These are phyloP conservation scores for Oenanthe sinensis DNA, from an alignment of 129 eudicot species.

Conservation along the genomic window DNA sequence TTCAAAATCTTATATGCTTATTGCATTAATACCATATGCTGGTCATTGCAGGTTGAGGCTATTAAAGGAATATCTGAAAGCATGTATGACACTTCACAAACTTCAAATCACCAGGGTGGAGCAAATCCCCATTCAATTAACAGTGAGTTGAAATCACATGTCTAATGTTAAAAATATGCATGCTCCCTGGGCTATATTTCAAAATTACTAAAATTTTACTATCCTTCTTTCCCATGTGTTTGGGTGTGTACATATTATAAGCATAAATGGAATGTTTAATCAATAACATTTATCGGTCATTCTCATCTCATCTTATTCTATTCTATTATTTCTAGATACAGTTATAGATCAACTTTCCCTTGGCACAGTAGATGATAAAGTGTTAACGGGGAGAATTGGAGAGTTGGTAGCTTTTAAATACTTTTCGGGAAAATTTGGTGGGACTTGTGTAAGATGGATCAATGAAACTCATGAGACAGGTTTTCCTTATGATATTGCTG, in stretches of 20 bases:
- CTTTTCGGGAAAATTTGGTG: slow-evolving; percentile 30
- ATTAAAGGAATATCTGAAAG: slow-evolving; percentile 82
- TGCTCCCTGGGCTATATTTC: background rate
- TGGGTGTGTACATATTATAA: background rate
- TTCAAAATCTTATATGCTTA: background rate
- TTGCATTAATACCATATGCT: background rate
- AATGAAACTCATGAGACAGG: slow-evolving; percentile 67
- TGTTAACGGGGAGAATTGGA: slow-evolving; percentile 61
- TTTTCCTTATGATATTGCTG: slow-evolving; percentile 63
- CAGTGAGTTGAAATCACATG: slow-evolving; percentile 36
- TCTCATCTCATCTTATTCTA: background rate
- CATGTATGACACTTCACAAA: slow-evolving; percentile 40
- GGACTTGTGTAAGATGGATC: slow-evolving; percentile 52
- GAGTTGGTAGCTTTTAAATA: slow-evolving; percentile 63
- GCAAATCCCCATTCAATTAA: slow-evolving; percentile 20
- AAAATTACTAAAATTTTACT: background rate
- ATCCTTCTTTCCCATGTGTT: background rate
- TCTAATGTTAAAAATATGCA: background rate
- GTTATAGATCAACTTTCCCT: slow-evolving; percentile 23
- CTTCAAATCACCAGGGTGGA: slow-evolving; percentile 17
- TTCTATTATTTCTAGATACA: background rate
- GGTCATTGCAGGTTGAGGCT: slow-evolving; percentile 51
- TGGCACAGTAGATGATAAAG: slow-evolving; percentile 35
- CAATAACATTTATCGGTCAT: background rate
- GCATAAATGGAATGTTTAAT: background rate